Base-by-base conservation (phyloP, 257 asterid genomes). In the Sherardia arvensis region DNA sequence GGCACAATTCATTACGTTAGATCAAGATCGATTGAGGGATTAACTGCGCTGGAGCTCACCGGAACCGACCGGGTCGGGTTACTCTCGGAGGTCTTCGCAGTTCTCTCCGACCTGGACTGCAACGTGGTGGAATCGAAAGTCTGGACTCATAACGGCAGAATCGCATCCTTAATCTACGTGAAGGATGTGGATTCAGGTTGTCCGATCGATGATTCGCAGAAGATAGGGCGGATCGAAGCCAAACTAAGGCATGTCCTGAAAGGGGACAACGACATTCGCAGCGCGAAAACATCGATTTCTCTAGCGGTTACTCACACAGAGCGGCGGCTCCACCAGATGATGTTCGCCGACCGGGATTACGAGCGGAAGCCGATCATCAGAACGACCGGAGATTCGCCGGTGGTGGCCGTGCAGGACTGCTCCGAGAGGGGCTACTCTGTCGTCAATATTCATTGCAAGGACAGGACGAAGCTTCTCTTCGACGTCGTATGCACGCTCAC, bases 301-400 rank as follows among this genome's bases (percentile, higher is more conserved):
- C 63, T 83, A 75, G 90, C 77, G 21, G 86, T 77, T 3, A 90
- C 95, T 0, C 97, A 90, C 47, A 85, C 91, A 0, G 99, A 93
- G 73, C 84, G 99, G 66, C 81, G 99, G 83, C 99, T 93, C 69
- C 99, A 93, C 64, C 99, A 93, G 75, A 78, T 93, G 96, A 93
- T 93, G 99, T 90, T 85, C 65, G 90, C 88, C 0, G 99, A 93
- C 64, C 76, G 97, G 21, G 99, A 93, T 71, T 93, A 90, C 3
- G 97, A 90, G 38, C 68, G 94, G 74, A 78, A 76, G 68, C 75
- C 92, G 12, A 54, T 70, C 0, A 73, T 83, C 2, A 63, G 54
- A 21, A 76, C 76, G 0, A 61, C 77, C 17, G 83, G 62, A 1
- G 85, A 78, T 17, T 66, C 74, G 10, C 84, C 87, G 3, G 67